Base-by-base conservation (phyloP, 2,329 filamentous ascomycete genomes). In the Diplodia intermedia region DNA sequence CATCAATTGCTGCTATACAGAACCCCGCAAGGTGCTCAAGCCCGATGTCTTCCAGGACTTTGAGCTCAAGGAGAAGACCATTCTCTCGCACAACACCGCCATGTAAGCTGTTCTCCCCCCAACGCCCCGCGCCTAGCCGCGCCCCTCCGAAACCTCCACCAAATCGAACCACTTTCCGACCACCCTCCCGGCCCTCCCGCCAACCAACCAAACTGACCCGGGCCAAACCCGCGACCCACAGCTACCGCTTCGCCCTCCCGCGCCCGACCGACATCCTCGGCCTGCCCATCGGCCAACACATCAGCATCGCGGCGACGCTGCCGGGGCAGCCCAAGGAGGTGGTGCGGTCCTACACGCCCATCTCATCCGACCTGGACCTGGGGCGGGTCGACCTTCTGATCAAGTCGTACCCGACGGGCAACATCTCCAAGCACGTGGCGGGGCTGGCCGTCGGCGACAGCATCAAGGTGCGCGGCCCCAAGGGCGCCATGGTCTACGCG, bases 231-330 rank as follows among this genome's bases (percentile, higher is more conserved):
- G n/a, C n/a, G n/a, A n/a, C n/a, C 5, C 23, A 15, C 70, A 93
- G 90, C 84, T 99, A 98, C 86, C 93, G 95, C 77, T 97, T 98
- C 84, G 86, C 87, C 72, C 91, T 99, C 50, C 94, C 94, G 68
- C 86, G 86, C 63, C 83, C 89, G 50, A 90, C 85, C 74, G 88
- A 91, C 73, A 93, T 97, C 79, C 92, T 98, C 76, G 95, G 95
- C 77, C 91, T 98, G 53, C 94, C 95, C 73, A 98, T 98, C 83
- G 95, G 95, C 78, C 95, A 99, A 84, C 95, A 99, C 85, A 97
- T 99, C 82, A 97, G 94, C 71, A 93, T 99, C 78, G 92, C 91
- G 73, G 94, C 77, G 31, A 79, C 75, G 36, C 78, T 83, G 54
- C 77, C 76, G 53, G 81, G 81, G 71, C 80, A 81, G 69, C 79